phyloP scores from a whole-genome alignment of 371 early-diverging fungal species.

The Syncephalis plumigaleata region DNA sequence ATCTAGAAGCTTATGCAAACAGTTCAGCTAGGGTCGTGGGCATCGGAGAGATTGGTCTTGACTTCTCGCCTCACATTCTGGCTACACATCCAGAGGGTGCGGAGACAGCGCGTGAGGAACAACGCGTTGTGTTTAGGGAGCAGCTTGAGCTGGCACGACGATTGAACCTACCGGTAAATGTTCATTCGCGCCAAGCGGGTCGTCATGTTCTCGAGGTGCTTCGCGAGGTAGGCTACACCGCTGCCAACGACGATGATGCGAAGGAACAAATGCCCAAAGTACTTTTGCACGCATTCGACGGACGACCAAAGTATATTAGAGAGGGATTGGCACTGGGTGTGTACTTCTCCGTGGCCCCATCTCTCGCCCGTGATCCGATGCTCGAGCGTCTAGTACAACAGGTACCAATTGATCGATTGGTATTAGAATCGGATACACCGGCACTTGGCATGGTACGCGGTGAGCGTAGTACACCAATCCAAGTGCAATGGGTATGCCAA shows the following conservation, averaged over 20 bases:
- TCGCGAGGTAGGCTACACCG: no score
- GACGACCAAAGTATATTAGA: constrained; percentile 26
- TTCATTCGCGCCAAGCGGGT: constrained; percentile 52
- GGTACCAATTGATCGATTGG: constrained; percentile 27
- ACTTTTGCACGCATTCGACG: constrained; percentile 55
- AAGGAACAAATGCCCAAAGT: constrained; percentile 11
- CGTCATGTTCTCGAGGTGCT: constrained; percentile 29
- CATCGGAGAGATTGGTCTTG: constrained; percentile 46
- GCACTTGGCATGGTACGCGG: constrained; percentile 39
- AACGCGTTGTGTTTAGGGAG: constrained; percentile 26
- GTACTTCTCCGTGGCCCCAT: constrained; percentile 39
- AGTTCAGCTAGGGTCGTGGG: neutral
- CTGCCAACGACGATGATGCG: no score
- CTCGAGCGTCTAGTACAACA: constrained; percentile 24
- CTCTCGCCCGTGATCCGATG: constrained; percentile 23
- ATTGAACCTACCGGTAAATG: constrained; percentile 34
- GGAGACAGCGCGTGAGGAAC: constrained; percentile 25
- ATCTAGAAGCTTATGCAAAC: neutral
- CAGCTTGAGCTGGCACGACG: constrained; percentile 31
- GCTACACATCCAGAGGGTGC: constrained; percentile 9
- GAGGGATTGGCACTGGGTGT: constrained; percentile 23
- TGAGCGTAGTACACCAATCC: constrained; percentile 30
- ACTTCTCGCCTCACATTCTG: constrained; percentile 43
- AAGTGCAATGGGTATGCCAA: constrained; percentile 23
- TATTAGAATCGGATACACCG: constrained; percentile 55